phyloP scores from a whole-genome alignment of 257 asterid genomes.

The Jaltomata sinuosa region DNA sequence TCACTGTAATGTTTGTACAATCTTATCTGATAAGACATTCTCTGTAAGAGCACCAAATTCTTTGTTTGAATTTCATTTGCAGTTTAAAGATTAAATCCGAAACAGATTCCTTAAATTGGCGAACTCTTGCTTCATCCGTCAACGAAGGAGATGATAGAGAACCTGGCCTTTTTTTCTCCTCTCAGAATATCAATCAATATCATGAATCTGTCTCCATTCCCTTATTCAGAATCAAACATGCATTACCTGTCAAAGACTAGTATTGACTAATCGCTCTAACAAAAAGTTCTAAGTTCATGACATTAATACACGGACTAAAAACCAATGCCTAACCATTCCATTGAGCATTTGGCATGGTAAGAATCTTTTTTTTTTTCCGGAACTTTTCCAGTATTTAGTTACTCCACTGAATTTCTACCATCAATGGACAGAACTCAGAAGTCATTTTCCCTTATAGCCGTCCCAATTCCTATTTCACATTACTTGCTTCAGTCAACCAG shows the following conservation, averaged over 20 bases:
- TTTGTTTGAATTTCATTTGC: neutral
- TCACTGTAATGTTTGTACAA: neutral
- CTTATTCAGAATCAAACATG: neutral
- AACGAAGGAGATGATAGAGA: neutral
- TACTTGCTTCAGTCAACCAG: neutral
- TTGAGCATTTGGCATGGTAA: neutral
- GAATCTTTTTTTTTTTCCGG: neutral
- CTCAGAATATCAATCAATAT: neutral
- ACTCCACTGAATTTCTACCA: neutral
- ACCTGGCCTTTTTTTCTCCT: neutral
- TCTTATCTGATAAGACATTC: neutral
- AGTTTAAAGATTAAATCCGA: neutral
- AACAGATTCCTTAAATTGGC: neutral
- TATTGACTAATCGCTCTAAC: neutral
- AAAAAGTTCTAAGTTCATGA: neutral
- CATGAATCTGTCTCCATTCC: neutral
- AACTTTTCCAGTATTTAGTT: neutral
- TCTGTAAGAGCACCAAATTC: neutral
- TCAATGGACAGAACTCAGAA: neutral
- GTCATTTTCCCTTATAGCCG: neutral
- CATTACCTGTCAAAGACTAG: neutral
- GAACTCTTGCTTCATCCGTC: neutral
- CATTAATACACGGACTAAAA: neutral
- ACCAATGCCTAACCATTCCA: neutral
- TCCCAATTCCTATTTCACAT: neutral